Evolutionary conservation across 352 stramenopile species (phyloP).

Genomic region (Blastocystis sp.): DNA sequence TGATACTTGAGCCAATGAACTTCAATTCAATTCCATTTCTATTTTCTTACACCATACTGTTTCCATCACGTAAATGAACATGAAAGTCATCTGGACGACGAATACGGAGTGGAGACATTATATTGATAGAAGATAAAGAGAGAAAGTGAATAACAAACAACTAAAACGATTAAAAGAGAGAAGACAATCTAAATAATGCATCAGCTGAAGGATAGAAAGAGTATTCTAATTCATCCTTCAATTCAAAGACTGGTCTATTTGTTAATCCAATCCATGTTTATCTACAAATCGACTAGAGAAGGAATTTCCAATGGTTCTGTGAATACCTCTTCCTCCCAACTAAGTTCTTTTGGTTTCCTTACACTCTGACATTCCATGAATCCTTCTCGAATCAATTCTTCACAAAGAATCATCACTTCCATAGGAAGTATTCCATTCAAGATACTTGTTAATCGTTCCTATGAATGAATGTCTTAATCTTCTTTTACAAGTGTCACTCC

Average conservation of each 20-base stretch:
- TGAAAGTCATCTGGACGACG: constrained; percentile 86
- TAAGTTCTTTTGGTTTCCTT: background rate
- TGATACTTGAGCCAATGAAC: constrained; percentile 48
- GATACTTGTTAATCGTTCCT: background rate
- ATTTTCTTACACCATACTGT: constrained; percentile 70
- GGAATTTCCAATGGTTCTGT: background rate
- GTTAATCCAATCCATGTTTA: background rate
- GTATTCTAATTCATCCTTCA: constrained; percentile 11
- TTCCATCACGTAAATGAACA: constrained; percentile 88
- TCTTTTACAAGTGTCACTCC: background rate
- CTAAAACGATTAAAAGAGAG: constrained; percentile 32
- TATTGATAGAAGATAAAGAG: background rate
- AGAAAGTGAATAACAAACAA: no score
- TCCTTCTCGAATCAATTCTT: background rate
- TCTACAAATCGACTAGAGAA: no score
- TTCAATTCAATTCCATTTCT: background rate
- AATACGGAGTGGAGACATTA: constrained; percentile 46
- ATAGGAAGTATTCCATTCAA: constrained; percentile 56
- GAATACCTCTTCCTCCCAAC: background rate
- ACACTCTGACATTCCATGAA: background rate
- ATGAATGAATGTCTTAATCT: background rate
- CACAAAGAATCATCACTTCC: constrained; percentile 8
- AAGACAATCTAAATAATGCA: background rate
- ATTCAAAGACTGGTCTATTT: background rate
- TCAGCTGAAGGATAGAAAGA: background rate